Evolutionary conservation across 352 stramenopile species (phyloP).

Genomic region (Saprolegnia parasitica): DNA sequence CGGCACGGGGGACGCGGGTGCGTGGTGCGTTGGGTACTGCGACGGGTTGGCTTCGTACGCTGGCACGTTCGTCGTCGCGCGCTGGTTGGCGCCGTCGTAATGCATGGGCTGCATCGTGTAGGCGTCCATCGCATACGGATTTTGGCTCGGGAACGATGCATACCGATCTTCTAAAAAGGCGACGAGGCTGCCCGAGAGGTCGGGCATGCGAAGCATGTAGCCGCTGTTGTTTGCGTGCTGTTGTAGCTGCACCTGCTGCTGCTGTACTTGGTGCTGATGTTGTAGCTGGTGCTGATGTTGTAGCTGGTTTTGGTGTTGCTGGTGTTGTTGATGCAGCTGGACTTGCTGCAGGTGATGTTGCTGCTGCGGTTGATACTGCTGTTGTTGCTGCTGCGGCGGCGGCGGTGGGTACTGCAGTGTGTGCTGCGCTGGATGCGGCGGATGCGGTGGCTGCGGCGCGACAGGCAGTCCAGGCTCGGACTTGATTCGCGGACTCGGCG

Average conservation of each 20-base stretch:
- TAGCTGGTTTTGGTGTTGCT: too few relatives aligned
- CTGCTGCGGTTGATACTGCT: too few relatives aligned
- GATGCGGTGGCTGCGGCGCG: neutral
- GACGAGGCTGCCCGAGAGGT: neutral
- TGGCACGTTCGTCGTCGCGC: neutral
- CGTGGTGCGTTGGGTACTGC: neutral
- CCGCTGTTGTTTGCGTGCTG: neutral
- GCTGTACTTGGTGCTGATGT: too few relatives aligned
- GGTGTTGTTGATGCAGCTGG: too few relatives aligned
- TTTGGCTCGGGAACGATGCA: neutral
- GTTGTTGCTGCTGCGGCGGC: neutral
- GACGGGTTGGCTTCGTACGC: neutral
- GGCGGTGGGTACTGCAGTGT: neutral
- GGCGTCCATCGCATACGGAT: neutral
- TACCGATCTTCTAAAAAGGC: neutral
- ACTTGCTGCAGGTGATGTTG: too few relatives aligned
- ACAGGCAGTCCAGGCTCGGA: neutral
- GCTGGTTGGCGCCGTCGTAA: too few relatives aligned
- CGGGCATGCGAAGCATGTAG: neutral
- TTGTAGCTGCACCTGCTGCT: too few relatives aligned
- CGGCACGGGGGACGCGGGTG: neutral
- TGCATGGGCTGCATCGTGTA: neutral
- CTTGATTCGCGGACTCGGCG: slow-evolving; percentile 1
- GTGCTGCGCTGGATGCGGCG: neutral
- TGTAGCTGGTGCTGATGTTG: neutral